These are phyloP conservation scores for Usnea hakonensis DNA, from an alignment of 495 filamentous ascomycete genomes.

Conservation along the genomic window DNA sequence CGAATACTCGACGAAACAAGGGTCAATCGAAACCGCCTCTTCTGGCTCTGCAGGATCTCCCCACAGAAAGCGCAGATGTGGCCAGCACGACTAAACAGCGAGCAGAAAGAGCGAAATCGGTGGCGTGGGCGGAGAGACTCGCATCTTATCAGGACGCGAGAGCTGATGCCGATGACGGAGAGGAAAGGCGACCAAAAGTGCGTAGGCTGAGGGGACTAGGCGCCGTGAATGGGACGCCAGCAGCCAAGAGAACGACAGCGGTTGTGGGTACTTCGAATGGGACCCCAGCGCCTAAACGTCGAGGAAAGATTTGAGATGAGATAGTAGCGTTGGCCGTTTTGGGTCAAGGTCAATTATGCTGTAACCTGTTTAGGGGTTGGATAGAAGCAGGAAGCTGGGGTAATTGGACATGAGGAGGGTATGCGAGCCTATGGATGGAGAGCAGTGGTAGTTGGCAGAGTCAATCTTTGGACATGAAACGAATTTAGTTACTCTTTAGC, in stretches of 20 bases:
- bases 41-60: slow-evolving; percentile 38
- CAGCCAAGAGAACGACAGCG: slow-evolving; percentile 18
- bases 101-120: slow-evolving; percentile 14
- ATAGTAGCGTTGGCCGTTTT: background rate
- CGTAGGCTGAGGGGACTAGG: slow-evolving; percentile 20
- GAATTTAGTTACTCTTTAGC: background rate
- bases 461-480: background rate
- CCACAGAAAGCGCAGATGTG: slow-evolving; percentile 14
- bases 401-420: background rate
- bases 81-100: background rate
- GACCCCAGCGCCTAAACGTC: slow-evolving; percentile 22
- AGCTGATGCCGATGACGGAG: slow-evolving; percentile 12
- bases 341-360: background rate
- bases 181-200: slow-evolving; percentile 22
- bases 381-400: background rate
- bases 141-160: slow-evolving; percentile 23
- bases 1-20: slow-evolving; percentile 53
- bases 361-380: slow-evolving; percentile 1
- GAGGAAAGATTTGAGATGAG: slow-evolving; percentile 10
- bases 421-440: slow-evolving; percentile 19
- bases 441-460: too few relatives aligned
- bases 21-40: slow-evolving; percentile 44
- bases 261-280: slow-evolving; percentile 20
- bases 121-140: slow-evolving; percentile 24
- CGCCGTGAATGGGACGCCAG: slow-evolving; percentile 19